Evolutionary conservation across 176 grass and related monocot species (phyloP).

Genomic region (Avena eriantha): DNA sequence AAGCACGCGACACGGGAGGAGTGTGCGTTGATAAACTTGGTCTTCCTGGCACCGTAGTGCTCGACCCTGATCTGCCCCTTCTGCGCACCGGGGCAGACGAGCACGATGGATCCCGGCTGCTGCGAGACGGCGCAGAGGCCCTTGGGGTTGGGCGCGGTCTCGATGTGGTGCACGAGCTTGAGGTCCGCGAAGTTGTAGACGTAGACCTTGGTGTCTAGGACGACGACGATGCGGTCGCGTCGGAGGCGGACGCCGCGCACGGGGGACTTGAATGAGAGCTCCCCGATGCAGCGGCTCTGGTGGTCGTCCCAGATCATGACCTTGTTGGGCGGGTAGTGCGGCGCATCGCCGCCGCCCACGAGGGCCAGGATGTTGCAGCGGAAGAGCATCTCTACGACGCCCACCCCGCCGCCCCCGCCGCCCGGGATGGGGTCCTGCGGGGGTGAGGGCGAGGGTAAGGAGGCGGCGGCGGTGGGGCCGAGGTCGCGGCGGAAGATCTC

Average conservation of each 20-base stretch:
- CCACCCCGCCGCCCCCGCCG: constrained; percentile 55
- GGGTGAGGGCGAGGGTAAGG: fast-evolving
- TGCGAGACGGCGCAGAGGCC: constrained; percentile 91
- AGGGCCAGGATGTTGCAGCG: constrained; percentile 89
- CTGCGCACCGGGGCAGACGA: constrained; percentile 84
- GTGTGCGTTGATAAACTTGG: constrained; percentile 95
- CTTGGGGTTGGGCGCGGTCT: constrained; percentile 84
- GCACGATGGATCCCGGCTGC: constrained; percentile 84
- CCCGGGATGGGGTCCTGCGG: neutral
- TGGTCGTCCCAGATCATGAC: constrained; percentile 97
- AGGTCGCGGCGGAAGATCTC: constrained; percentile 97
- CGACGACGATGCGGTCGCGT: constrained; percentile 86
- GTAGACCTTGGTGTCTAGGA: constrained; percentile 89
- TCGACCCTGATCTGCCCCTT: constrained; percentile 96
- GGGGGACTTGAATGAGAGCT: constrained; percentile 84
- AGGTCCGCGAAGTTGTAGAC: constrained; percentile 96
- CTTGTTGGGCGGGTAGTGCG: constrained; percentile 80
- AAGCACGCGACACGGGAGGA: constrained; percentile 92
- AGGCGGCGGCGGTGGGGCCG: neutral
- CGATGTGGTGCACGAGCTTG: constrained; percentile 94
- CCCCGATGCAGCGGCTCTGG: constrained; percentile 93
- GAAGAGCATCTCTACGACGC: constrained; percentile 89
- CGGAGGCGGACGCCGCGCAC: constrained; percentile 82
- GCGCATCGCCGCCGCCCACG: constrained; percentile 66
- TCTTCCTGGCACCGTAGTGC: constrained; percentile 80